Conservation (phyloP, 2,329 filamentous ascomycete species). For the Xenoacremonium recifei region DNA sequence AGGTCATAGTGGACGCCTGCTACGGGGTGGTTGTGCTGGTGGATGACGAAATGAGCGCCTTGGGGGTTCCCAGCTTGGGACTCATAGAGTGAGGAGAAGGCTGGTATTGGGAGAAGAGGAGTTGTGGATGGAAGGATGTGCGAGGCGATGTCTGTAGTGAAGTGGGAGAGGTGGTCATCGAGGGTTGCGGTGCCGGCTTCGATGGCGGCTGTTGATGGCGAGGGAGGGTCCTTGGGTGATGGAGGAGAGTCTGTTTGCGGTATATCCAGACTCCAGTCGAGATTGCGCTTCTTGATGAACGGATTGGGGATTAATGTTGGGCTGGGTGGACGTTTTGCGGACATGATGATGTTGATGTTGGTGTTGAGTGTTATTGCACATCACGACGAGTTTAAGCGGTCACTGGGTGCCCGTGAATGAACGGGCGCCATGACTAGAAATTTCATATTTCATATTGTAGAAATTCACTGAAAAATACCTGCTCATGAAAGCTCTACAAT, state of each 20-base stretch:
- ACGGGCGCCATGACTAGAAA: too few relatives aligned
- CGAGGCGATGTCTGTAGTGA: slow-evolving; percentile 31
- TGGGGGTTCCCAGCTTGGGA: slow-evolving; percentile 25
- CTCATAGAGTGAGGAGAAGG: slow-evolving; percentile 37
- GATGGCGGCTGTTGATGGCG: slow-evolving; percentile 34
- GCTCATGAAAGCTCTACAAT: too few relatives aligned
- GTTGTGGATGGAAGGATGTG: slow-evolving; percentile 22
- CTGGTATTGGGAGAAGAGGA: slow-evolving; percentile 33
- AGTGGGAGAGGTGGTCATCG: slow-evolving; percentile 39
- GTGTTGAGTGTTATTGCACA: too few relatives aligned
- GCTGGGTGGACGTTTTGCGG: slow-evolving; percentile 31
- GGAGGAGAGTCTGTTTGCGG: slow-evolving; percentile 1
- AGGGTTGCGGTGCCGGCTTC: slow-evolving; percentile 38
- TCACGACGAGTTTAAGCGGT: too few relatives aligned
- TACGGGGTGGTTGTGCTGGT: slow-evolving; percentile 71
- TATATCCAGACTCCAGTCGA: slow-evolving; percentile 40
- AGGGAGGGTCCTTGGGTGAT: slow-evolving; percentile 6
- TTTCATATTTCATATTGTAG: too few relatives aligned
- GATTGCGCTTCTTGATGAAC: slow-evolving; percentile 46
- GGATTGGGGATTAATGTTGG: slow-evolving; percentile 42
- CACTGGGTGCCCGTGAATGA: too few relatives aligned
- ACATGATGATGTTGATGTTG: too few relatives aligned
- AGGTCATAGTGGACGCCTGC: slow-evolving; percentile 70
- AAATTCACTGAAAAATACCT: too few relatives aligned
- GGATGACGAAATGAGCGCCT: slow-evolving; percentile 63